Percentiles rank a stretch among this genome's conserved stretches.
These are phyloP conservation scores for Cercis canadensis DNA, from an alignment of 306 rosid genomes.

Conservation along the genomic window DNA sequence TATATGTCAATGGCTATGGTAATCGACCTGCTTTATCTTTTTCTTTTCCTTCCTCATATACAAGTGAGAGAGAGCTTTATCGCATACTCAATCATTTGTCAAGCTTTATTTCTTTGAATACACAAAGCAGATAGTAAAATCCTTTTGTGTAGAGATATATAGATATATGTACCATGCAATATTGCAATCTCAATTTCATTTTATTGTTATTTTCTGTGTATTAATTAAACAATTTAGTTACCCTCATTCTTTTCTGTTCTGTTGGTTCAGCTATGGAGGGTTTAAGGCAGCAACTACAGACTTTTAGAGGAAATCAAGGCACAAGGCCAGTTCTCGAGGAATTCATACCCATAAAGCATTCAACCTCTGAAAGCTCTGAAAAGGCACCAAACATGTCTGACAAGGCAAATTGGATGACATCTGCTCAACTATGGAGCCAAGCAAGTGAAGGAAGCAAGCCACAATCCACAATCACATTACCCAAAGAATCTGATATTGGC, in stretches of 20 bases:
- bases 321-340: constrained; percentile 87
- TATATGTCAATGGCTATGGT: constrained; percentile 1
- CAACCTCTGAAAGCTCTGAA: constrained; percentile 65
- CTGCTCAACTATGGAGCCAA: constrained; percentile 99
- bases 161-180: constrained; percentile 19
- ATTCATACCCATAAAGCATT: constrained; percentile 83
- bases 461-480: constrained; percentile 43
- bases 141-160: background rate
- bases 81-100: constrained; percentile 17
- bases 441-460: constrained; percentile 63
- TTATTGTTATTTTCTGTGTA: background rate
- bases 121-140: constrained; percentile 27
- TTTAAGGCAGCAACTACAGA: constrained; percentile 82
- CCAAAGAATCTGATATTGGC: constrained; percentile 55
- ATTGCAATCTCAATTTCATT: background rate
- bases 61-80: constrained; percentile 42
- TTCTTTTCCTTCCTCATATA: constrained; percentile 36
- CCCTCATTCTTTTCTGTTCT: constrained; percentile 1
- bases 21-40: constrained; percentile 42
- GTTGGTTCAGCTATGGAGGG: constrained; percentile 75
- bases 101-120: constrained; percentile 25
- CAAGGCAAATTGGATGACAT: constrained; percentile 97
- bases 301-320: constrained; percentile 60
- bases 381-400: constrained; percentile 60
- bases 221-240: background rate